Percentiles rank a stretch among this genome's conserved stretches.
Conservation (phyloP, 352 stramenopile genomes). For the Pythium biforme region DNA sequence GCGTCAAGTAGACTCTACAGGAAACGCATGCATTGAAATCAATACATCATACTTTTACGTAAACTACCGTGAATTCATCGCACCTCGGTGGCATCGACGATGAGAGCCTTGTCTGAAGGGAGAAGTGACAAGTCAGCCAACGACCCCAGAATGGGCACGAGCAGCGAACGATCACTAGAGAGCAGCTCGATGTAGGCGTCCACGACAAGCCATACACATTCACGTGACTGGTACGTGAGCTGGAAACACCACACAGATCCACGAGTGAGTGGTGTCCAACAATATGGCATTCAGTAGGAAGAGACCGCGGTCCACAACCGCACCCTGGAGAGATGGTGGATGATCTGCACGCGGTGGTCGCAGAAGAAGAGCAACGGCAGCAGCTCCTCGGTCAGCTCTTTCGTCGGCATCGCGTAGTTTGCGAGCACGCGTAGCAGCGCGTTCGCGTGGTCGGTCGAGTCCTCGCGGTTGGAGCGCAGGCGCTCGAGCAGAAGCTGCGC, state of each 20-base stretch:
- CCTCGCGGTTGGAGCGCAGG: conserved; percentile 42
- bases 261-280: not conserved
- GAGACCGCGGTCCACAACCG: not conserved
- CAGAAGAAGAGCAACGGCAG: conserved; percentile 70
- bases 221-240: conserved; percentile 80
- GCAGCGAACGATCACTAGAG: conserved; percentile 64
- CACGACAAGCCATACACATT: conserved; percentile 76
- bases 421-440: conserved; percentile 67
- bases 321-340: conserved; percentile 81
- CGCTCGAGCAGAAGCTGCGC: conserved; percentile 70
- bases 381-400: conserved; percentile 70
- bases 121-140: conserved; percentile 73
- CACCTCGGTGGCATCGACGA: conserved; percentile 68
- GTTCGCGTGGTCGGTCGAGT: conserved; percentile 71
- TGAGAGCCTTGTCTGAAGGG: conserved; percentile 52
- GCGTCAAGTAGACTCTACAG: conserved; percentile 62
- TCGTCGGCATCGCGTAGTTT: conserved; percentile 70
- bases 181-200: conserved; percentile 75
- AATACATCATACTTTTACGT: not conserved
- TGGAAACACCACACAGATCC: conserved; percentile 20
- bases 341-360: conserved; percentile 71
- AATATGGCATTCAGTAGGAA: not conserved
- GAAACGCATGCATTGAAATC: not conserved
- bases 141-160: conserved; percentile 78
- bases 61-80: too few relatives aligned